These are phyloP conservation scores for Verticillium isaacii DNA, from an alignment of 2,329 filamentous ascomycete genomes.

Conservation along the genomic window DNA sequence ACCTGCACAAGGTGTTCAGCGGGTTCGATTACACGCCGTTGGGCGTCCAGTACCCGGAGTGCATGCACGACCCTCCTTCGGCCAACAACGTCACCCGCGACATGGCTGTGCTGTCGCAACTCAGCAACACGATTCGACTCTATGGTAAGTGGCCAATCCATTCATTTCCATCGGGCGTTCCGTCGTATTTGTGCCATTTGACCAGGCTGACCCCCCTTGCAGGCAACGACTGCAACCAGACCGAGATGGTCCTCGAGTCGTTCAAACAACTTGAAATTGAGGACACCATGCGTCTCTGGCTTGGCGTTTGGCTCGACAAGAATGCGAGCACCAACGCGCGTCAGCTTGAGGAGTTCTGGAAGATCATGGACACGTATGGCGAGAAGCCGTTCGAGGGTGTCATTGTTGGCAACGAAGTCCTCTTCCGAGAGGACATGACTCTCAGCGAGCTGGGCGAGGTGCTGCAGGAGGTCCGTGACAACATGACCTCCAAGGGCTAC, in stretches of 20 bases:
- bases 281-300: slow-evolving; percentile 77
- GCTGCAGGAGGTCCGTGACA: slow-evolving; percentile 64
- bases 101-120: slow-evolving; percentile 80
- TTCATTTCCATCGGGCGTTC: neutral
- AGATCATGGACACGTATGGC: slow-evolving; percentile 68
- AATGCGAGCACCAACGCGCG: slow-evolving; percentile 80
- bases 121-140: slow-evolving; percentile 81
- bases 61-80: slow-evolving; percentile 69
- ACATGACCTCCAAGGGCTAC: slow-evolving; percentile 60
- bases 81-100: slow-evolving; percentile 95
- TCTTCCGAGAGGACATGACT: slow-evolving; percentile 73
- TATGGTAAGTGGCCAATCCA: slow-evolving; percentile 53
- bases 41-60: slow-evolving; percentile 85
- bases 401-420: slow-evolving; percentile 76
- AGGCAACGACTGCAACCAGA: slow-evolving; percentile 90
- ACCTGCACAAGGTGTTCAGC: slow-evolving; percentile 89
- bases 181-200: neutral
- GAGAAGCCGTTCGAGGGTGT: slow-evolving; percentile 70
- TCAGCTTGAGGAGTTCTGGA: slow-evolving; percentile 80
- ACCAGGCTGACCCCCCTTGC: neutral
- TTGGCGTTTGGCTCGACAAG: slow-evolving; percentile 87
- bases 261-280: slow-evolving; percentile 70
- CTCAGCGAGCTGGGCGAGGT: slow-evolving; percentile 57
- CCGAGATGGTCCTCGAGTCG: slow-evolving; percentile 83
- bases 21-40: slow-evolving; percentile 94